phyloP scores from a whole-genome alignment of 371 early-diverging fungal species.

The Lichtheimia ramosa region DNA sequence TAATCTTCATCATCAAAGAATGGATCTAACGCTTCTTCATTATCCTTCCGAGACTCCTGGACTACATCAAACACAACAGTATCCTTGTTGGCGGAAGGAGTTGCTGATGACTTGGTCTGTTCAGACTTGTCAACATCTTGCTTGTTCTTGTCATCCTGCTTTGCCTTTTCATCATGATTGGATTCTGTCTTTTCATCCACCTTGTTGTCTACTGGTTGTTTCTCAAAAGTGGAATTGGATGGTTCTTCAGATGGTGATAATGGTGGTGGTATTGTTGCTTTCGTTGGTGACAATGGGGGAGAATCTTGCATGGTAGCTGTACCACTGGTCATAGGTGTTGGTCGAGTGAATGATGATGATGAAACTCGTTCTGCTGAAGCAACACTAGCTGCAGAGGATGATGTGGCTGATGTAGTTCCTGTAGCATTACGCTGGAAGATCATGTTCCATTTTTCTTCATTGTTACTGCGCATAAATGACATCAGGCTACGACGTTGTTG shows the following conservation, averaged over 20 bases:
- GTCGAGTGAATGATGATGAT: constrained; percentile 1
- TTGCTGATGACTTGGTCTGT: background rate
- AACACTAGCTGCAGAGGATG: background rate
- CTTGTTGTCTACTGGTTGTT: too few relatives aligned
- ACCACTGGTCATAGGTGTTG: background rate
- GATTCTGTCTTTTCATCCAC: too few relatives aligned
- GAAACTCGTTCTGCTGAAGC: background rate
- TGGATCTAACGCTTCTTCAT: background rate
- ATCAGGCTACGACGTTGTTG: constrained; percentile 27
- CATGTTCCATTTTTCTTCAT: constrained; percentile 1
- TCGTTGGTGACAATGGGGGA: background rate
- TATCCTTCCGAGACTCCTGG: background rate
- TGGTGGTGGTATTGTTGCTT: too few relatives aligned
- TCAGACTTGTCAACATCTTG: background rate
- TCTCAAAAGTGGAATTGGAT: background rate
- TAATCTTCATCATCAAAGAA: constrained; percentile 3
- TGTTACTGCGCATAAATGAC: constrained; percentile 33
- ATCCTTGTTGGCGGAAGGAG: background rate
- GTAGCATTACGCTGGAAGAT: background rate
- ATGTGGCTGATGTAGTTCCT: background rate
- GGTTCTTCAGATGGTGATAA: background rate
- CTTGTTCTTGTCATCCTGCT: background rate
- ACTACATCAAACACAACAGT: background rate
- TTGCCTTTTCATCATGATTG: too few relatives aligned
- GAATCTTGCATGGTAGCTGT: background rate